phyloP scores from a whole-genome alignment of 495 filamentous ascomycete species.

The Hypoxylon rickii region DNA sequence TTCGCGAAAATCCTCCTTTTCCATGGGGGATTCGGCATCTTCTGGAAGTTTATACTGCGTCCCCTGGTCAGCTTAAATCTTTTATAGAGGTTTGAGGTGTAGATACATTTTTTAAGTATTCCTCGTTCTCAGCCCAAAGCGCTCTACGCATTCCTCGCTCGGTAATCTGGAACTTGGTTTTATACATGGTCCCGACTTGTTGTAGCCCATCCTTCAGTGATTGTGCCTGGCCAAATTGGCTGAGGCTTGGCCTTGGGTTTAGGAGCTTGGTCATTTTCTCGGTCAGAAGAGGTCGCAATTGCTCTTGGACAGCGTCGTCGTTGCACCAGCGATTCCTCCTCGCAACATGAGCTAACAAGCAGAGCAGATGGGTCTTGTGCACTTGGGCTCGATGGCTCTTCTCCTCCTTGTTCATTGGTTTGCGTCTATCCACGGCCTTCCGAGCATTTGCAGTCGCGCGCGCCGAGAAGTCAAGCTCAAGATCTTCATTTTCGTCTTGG shows the following conservation, averaged over 20 bases:
- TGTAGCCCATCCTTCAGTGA: conserved; percentile 79
- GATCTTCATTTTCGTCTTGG: conserved; percentile 54
- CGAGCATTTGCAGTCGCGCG: conserved; percentile 42
- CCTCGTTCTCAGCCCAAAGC: conserved; percentile 70
- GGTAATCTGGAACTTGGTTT: conserved; percentile 67
- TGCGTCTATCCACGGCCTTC: conserved; percentile 53
- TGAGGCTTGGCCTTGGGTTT: conserved; percentile 62
- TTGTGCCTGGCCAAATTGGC: conserved; percentile 71
- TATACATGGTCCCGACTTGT: conserved; percentile 69
- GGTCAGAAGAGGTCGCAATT: conserved; percentile 63
- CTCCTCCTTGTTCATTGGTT: conserved; percentile 69
- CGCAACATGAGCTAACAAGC: conserved; percentile 74
- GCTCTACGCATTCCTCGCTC: conserved; percentile 70
- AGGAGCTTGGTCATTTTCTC: conserved; percentile 65
- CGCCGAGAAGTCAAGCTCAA: conserved; percentile 60
- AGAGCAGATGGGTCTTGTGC: conserved; percentile 86
- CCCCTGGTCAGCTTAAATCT: conserved; percentile 28
- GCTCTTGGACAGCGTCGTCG: conserved; percentile 64
- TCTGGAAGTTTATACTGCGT: conserved; percentile 56
- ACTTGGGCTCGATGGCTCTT: conserved; percentile 71
- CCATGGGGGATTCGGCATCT: conserved; percentile 57
- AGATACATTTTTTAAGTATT: conserved; percentile 61
- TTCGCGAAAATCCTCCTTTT: conserved; percentile 69
- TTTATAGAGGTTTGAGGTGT: conserved; percentile 5
- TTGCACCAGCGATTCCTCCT: conserved; percentile 90